Conservation (phyloP, 495 filamentous ascomycete species). For the Penicillium lividum region DNA sequence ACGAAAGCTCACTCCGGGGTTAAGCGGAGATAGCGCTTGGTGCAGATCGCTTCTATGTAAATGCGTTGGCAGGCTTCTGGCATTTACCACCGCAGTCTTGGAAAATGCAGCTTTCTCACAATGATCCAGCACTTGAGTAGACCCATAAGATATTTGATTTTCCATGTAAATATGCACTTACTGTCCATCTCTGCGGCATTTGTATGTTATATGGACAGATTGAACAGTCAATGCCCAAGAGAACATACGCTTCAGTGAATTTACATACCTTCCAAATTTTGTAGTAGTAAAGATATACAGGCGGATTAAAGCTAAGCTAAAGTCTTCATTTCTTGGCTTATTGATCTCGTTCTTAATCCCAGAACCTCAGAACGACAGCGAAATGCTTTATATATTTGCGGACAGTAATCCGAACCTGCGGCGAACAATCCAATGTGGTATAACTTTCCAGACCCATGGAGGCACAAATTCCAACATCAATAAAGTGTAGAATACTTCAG, state of each 20-base stretch:
- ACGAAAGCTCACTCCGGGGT: conserved; percentile 31
- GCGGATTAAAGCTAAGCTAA: neutral
- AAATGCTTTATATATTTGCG: neutral
- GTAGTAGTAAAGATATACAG: too few relatives aligned
- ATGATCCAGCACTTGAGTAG: neutral
- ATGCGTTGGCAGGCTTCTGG: neutral
- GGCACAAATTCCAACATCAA: neutral
- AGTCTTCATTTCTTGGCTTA: neutral
- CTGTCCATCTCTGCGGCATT: too few relatives aligned
- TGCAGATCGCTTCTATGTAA: neutral
- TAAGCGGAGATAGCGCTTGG: conserved; percentile 36
- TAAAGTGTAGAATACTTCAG: neutral
- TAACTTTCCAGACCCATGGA: neutral
- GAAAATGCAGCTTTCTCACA: neutral
- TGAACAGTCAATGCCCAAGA: too few relatives aligned
- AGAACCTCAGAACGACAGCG: too few relatives aligned
- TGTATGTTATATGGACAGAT: too few relatives aligned
- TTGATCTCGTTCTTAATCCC: too few relatives aligned
- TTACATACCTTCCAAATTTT: too few relatives aligned
- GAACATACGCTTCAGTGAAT: too few relatives aligned
- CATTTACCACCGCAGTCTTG: neutral
- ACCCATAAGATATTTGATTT: too few relatives aligned
- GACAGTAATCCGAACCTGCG: neutral
- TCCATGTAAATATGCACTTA: too few relatives aligned
- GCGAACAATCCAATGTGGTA: neutral